These are phyloP conservation scores for Kluyveromyces siamensis DNA, from an alignment of 805 yeast species.

Conservation along the genomic window DNA sequence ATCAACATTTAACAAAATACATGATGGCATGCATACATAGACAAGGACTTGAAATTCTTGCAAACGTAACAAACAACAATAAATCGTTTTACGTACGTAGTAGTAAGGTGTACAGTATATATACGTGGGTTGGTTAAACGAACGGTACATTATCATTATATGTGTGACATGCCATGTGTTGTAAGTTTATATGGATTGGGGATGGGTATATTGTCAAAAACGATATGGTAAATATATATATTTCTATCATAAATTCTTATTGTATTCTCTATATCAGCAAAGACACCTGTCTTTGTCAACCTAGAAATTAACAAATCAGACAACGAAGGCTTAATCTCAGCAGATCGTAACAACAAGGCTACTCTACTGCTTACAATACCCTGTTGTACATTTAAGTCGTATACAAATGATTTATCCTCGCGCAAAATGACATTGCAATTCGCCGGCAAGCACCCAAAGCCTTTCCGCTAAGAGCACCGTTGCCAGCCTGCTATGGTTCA, in stretches of 20 bases:
- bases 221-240: no score
- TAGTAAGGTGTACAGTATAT: no score
- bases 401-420: constrained; percentile 40
- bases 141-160: no score
- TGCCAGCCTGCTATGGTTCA: constrained; percentile 28
- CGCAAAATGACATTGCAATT: constrained; percentile 36
- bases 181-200: no score
- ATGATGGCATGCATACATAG: no score
- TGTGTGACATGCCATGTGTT: no score
- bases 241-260: no score
- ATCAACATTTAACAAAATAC: no score
- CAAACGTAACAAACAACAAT: not conserved
- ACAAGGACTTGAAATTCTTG: not conserved
- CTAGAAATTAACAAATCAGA: constrained; percentile 26
- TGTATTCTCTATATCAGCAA: not conserved
- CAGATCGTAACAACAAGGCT: constrained; percentile 48
- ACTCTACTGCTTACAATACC: constrained; percentile 43
- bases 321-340: constrained; percentile 39
- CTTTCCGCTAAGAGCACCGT: constrained; percentile 32
- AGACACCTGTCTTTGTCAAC: constrained; percentile 2
- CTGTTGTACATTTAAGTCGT: constrained; percentile 40
- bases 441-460: constrained; percentile 34
- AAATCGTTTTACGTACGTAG: not conserved
- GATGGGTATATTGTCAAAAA: no score
- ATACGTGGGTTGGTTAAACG: no score